Conservation (phyloP, 306 rosid genomes). For the Prinsepia uniflora region DNA sequence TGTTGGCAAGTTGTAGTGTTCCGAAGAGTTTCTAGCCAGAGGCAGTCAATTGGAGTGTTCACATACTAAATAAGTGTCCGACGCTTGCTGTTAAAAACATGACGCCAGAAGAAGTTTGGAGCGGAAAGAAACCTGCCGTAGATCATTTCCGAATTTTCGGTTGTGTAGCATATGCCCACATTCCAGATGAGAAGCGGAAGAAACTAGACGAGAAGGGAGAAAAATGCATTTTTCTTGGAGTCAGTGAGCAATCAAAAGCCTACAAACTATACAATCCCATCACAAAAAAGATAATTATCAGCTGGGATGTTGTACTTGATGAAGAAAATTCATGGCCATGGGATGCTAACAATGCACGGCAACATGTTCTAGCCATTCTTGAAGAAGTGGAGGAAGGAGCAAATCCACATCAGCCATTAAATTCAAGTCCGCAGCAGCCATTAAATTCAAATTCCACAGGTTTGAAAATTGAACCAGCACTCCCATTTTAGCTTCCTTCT, state of each 20-base stretch:
- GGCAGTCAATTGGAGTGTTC: neutral
- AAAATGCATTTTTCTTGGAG: neutral
- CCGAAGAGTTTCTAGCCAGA: neutral
- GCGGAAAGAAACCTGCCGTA: neutral
- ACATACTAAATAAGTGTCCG: too few species aligned
- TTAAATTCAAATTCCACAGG: too few species aligned
- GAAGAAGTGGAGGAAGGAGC: neutral
- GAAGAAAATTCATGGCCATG: neutral
- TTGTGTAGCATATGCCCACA: neutral
- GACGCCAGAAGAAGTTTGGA: neutral
- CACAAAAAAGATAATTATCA: neutral
- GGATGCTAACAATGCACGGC: neutral
- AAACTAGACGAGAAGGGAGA: neutral
- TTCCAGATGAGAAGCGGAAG: neutral
- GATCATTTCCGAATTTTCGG: neutral
- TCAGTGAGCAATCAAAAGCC: neutral
- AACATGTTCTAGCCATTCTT: neutral
- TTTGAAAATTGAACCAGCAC: too few species aligned
- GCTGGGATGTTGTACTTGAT: neutral
- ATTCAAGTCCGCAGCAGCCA: too few species aligned
- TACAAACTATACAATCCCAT: neutral
- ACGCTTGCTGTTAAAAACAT: neutral
- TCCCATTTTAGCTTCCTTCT: too few species aligned
- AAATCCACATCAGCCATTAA: too few species aligned
- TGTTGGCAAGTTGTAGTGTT: neutral